These are phyloP conservation scores for Leccinum longicurvipes DNA, from an alignment of 768 basidiomycete species.

Conservation along the genomic window DNA sequence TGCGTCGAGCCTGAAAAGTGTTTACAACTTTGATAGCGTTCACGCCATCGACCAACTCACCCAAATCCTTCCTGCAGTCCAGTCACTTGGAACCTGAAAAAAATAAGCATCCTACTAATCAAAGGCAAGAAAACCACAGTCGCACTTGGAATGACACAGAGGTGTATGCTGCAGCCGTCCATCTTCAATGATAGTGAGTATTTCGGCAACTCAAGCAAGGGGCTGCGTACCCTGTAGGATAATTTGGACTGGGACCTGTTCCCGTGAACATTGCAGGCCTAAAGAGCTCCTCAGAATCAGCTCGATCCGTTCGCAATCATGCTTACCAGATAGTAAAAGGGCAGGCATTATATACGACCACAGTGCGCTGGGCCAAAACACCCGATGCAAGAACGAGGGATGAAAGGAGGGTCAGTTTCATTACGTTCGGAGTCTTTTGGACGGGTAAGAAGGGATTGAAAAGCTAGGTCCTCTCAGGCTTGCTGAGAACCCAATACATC, in stretches of 20 bases:
- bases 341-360: conserved; percentile 60
- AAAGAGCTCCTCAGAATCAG: neutral
- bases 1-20: conserved; percentile 41
- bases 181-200: conserved; percentile 22
- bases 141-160: conserved; percentile 28
- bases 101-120: neutral
- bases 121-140: neutral
- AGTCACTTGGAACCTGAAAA: conserved; percentile 53
- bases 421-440: conserved; percentile 11
- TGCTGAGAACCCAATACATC: no score
- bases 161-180: conserved; percentile 30
- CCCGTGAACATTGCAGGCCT: conserved; percentile 64
- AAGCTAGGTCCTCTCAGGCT: neutral
- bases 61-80: conserved; percentile 67
- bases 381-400: conserved; percentile 30
- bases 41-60: conserved; percentile 23
- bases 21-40: neutral
- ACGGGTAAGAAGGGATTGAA: neutral
- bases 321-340: conserved; percentile 66
- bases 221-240: conserved; percentile 42
- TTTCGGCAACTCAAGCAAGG: neutral
- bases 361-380: conserved; percentile 47
- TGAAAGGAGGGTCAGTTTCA: conserved; percentile 24
- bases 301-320: neutral
- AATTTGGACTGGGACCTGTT: conserved; percentile 43